Conservation (phyloP, 2,329 filamentous ascomycete genomes). For the Penicillium sp. region DNA sequence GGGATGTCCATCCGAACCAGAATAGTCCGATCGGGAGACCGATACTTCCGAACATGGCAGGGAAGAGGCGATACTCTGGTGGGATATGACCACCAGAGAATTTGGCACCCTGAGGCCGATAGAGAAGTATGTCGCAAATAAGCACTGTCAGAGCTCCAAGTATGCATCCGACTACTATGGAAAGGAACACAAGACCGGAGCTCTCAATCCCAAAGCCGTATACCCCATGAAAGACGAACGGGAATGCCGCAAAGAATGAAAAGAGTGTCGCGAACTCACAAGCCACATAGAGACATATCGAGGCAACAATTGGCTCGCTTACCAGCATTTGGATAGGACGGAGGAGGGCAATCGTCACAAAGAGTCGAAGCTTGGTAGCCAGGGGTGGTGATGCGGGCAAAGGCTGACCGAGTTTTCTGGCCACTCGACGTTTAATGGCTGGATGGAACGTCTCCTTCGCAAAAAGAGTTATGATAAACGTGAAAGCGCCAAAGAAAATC, state of each 20-base stretch:
- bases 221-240: conserved; percentile 65
- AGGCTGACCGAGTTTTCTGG: conserved; percentile 7
- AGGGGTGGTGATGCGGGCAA: conserved; percentile 7
- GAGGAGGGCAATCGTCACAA: conserved; percentile 32
- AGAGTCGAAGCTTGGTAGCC: conserved; percentile 11
- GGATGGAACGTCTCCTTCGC: conserved; percentile 21
- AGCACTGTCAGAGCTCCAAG: conserved; percentile 41
- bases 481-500: conserved; percentile 15
- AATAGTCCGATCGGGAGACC: conserved; percentile 19
- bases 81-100: conserved; percentile 4
- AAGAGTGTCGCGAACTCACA: conserved; percentile 78
- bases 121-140: conserved; percentile 15
- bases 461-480: conserved; percentile 8
- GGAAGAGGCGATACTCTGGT: conserved; percentile 20
- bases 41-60: conserved; percentile 19
- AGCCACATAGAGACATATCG: conserved; percentile 67
- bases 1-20: conserved; percentile 21
- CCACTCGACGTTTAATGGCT: conserved; percentile 12
- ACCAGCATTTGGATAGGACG: conserved; percentile 64
- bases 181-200: conserved; percentile 73
- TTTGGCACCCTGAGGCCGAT: conserved; percentile 8
- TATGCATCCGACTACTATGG: conserved; percentile 69
- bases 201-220: conserved; percentile 58
- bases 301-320: conserved; percentile 64
- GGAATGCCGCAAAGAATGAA: conserved; percentile 80